Conservation (phyloP, 2,329 filamentous ascomycete genomes). For the Pseudogymnoascus sp. region DNA sequence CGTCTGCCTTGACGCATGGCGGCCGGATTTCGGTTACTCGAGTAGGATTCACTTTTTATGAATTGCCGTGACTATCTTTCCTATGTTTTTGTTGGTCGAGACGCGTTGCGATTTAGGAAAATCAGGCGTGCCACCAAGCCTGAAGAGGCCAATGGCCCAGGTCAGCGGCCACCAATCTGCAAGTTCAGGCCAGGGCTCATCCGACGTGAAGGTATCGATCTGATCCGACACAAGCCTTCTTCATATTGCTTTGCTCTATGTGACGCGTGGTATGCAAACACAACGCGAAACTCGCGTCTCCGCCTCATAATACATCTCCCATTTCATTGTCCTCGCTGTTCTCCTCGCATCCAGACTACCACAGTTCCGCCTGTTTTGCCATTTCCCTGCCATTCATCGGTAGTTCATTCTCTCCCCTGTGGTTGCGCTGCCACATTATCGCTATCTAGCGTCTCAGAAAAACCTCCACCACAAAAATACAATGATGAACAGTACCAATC, state of each 20-base stretch:
- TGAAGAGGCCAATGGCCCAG: background rate
- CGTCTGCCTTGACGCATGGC: background rate
- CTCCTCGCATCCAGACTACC: background rate
- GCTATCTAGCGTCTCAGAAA: constrained; percentile 47
- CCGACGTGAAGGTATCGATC: background rate
- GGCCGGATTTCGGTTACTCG: background rate
- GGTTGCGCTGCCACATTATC: background rate
- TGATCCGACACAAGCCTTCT: background rate
- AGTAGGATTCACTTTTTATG: background rate
- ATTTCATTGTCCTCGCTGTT: background rate
- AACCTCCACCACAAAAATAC: constrained; percentile 90
- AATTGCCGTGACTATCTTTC: background rate
- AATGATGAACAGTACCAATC: constrained; percentile 70
- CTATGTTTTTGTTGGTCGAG: background rate
- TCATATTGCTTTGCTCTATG: background rate
- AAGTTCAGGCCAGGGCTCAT: background rate
- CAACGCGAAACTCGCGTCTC: background rate
- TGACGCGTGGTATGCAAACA: constrained; percentile 4
- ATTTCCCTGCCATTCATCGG: background rate
- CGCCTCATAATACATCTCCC: background rate
- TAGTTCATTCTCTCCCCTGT: background rate
- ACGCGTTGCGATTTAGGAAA: background rate
- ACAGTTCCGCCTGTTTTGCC: background rate
- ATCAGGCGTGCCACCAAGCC: background rate
- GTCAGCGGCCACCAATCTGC: background rate